These are phyloP conservation scores for Ceratobasidium papillatum DNA, from an alignment of 1,284 basidiomycete genomes.

Conservation along the genomic window DNA sequence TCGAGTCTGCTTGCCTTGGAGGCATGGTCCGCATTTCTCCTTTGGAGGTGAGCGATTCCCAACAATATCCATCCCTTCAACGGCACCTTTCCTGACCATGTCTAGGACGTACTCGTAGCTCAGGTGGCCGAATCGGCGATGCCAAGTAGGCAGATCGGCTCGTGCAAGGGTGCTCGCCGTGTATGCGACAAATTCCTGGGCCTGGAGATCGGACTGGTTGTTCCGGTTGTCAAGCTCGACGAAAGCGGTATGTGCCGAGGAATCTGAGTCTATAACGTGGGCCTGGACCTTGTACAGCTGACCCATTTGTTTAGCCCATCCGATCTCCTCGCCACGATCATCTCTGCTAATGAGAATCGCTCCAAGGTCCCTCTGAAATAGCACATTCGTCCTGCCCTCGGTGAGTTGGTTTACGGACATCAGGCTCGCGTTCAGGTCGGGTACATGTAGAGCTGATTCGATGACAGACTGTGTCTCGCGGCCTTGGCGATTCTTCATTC, in stretches of 20 bases:
- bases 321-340: neutral
- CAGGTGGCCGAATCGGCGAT: conserved; percentile 1
- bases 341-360: neutral
- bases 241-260: neutral
- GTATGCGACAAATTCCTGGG: conserved; percentile 5
- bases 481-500: neutral
- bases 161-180: neutral
- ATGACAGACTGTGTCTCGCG: neutral
- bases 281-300: conserved; percentile 15
- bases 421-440: neutral
- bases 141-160: conserved; percentile 9
- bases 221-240: neutral
- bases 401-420: conserved; percentile 5
- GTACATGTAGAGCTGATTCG: conserved; percentile 1
- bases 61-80: conserved; percentile 5
- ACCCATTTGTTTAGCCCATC: neutral
- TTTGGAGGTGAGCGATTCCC: conserved; percentile 6
- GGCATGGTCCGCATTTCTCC: conserved; percentile 4
- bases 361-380: neutral
- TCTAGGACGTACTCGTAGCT: conserved; percentile 21
- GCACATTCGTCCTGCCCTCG: neutral
- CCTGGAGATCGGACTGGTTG: neutral
- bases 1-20: conserved; percentile 39
- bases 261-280: neutral
- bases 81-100: conserved; percentile 15